phyloP scores from a whole-genome alignment of 805 yeast genomes.

The Yarrowia sp. region DNA sequence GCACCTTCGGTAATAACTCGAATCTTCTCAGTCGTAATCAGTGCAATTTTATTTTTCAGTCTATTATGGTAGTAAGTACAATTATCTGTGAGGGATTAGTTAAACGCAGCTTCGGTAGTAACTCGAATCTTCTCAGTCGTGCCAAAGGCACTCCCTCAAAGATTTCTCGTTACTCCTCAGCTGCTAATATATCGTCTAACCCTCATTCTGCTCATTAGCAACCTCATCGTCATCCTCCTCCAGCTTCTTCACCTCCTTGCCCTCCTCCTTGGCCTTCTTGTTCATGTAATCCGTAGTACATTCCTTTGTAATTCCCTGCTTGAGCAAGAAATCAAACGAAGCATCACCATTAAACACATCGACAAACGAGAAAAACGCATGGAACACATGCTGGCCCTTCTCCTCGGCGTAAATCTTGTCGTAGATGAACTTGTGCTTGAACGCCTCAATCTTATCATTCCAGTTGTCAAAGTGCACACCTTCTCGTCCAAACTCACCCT shows the following conservation, averaged over 20 bases:
- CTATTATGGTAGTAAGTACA: too few relatives aligned
- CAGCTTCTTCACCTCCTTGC: conserved; percentile 19
- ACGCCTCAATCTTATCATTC: conserved; percentile 70
- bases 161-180: neutral
- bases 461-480: conserved; percentile 66
- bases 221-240: conserved; percentile 23
- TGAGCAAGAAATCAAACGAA: conserved; percentile 54
- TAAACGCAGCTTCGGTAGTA: too few relatives aligned
- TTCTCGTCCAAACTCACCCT: conserved; percentile 68
- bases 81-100: too few relatives aligned
- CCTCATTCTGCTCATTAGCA: conserved; percentile 22
- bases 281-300: conserved; percentile 19
- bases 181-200: too few relatives aligned
- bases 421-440: conserved; percentile 84
- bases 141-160: too few relatives aligned
- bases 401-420: conserved; percentile 92
- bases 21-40: too few relatives aligned
- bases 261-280: conserved; percentile 23
- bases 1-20: too few relatives aligned
- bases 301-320: conserved; percentile 34
- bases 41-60: too few relatives aligned
- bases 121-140: too few relatives aligned
- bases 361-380: conserved; percentile 86
- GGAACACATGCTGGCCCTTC: conserved; percentile 78
- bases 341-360: conserved; percentile 74